These are phyloP conservation scores for Rhodamnia rubescens DNA, from an alignment of 345 rosid genomes.

Conservation along the genomic window DNA sequence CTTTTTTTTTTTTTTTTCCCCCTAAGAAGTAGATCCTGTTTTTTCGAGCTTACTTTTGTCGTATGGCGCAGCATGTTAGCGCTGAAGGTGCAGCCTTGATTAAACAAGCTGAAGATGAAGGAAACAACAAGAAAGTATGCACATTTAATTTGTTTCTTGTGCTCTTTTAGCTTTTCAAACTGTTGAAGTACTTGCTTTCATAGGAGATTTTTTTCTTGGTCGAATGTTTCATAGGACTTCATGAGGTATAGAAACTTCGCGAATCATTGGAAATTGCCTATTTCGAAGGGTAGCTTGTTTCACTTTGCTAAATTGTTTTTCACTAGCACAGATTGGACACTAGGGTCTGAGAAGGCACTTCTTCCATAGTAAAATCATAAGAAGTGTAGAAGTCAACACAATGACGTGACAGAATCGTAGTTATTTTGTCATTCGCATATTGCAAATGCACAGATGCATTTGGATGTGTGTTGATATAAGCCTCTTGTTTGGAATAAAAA, in stretches of 20 bases:
- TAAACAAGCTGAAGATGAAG: constrained; percentile 92
- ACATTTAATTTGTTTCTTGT: background rate
- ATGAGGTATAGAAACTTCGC: background rate
- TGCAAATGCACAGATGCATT: background rate
- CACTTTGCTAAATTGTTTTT: background rate
- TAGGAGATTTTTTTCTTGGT: background rate
- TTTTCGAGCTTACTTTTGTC: background rate
- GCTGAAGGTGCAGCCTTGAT: constrained; percentile 76
- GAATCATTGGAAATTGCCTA: background rate
- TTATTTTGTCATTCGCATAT: background rate
- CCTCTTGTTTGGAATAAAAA: background rate
- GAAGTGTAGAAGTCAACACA: no score
- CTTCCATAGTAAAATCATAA: background rate
- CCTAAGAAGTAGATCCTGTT: background rate
- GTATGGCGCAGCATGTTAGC: constrained; percentile 59
- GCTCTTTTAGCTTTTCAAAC: background rate
- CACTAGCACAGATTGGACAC: background rate
- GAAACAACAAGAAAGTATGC: constrained; percentile 38
- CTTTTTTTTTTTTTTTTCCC: background rate
- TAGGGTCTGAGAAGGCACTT: background rate
- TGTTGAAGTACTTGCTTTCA: background rate
- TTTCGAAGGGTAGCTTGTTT: background rate
- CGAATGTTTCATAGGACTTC: background rate
- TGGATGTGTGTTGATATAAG: background rate
- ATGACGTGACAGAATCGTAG: background rate